phyloP scores from a whole-genome alignment of 75 land plant genomes.

The Sequoiadendron giganteum region DNA sequence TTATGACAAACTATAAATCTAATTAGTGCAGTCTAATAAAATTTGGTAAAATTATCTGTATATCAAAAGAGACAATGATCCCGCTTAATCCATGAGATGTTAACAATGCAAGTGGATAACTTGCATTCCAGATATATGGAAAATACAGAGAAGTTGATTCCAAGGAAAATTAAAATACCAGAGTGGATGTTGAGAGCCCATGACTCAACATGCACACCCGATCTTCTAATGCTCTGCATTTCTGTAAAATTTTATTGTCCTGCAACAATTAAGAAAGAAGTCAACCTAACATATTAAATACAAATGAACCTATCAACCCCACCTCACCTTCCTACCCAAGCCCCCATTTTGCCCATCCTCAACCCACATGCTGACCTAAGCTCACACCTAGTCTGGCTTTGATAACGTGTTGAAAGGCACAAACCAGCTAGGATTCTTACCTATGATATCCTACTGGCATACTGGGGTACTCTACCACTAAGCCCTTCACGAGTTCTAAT shows the following conservation, averaged over 20 bases:
- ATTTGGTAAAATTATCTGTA: background rate
- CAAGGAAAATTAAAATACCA: background rate
- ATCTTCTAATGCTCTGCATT: background rate
- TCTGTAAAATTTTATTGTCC: background rate
- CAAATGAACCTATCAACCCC: background rate
- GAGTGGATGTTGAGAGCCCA: background rate
- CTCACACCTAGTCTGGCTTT: background rate
- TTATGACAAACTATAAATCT: background rate
- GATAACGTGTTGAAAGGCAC: background rate
- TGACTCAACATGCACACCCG: background rate
- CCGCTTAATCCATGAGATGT: background rate
- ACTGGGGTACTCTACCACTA: background rate
- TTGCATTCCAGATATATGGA: background rate
- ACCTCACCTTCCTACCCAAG: background rate
- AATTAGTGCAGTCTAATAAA: background rate
- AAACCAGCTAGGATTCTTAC: background rate
- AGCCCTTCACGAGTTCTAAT: background rate
- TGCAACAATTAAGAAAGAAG: slow-evolving; percentile 6
- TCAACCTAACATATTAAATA: background rate
- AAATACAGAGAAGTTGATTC: background rate
- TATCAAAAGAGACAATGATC: background rate
- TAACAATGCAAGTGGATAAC: background rate
- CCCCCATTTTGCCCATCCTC: background rate
- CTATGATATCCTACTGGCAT: background rate
- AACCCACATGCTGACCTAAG: background rate